Evolutionary conservation across 176 grass and related monocot species (phyloP).

Genomic region (Musa acuminata): DNA sequence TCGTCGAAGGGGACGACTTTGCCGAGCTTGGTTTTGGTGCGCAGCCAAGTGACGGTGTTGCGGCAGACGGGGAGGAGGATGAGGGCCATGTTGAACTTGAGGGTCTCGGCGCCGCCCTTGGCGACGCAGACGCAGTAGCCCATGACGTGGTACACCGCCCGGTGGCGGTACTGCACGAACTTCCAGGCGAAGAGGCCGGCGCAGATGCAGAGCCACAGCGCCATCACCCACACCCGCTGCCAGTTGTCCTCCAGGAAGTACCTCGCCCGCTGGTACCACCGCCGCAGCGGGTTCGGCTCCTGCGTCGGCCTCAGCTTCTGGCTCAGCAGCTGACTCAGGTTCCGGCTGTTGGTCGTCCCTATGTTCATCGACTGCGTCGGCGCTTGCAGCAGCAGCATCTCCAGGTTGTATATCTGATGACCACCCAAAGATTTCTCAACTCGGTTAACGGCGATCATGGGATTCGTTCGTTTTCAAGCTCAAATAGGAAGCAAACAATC

Average conservation of each 20-base stretch:
- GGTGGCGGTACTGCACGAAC: slow-evolving; percentile 32
- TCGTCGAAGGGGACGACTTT: slow-evolving; percentile 33
- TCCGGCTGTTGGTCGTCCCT: slow-evolving; percentile 25
- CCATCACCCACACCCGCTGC: slow-evolving; percentile 33
- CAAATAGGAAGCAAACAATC: neutral
- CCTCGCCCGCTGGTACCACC: slow-evolving; percentile 1
- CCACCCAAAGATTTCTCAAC: no score
- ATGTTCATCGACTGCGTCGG: slow-evolving; percentile 30
- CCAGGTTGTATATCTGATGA: slow-evolving; percentile 52
- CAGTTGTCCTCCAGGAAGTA: slow-evolving; percentile 36
- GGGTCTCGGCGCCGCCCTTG: slow-evolving; percentile 39
- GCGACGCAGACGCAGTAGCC: slow-evolving; percentile 33
- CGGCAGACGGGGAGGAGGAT: slow-evolving; percentile 39
- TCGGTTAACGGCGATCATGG: no score
- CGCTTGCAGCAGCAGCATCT: slow-evolving; percentile 65
- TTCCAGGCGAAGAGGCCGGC: slow-evolving; percentile 27
- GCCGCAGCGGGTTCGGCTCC: slow-evolving; percentile 19
- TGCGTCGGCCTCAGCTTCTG: slow-evolving; percentile 24
- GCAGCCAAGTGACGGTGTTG: slow-evolving; percentile 43
- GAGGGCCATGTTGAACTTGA: slow-evolving; percentile 47
- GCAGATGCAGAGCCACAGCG: slow-evolving; percentile 30
- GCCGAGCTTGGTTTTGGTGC: slow-evolving; percentile 25
- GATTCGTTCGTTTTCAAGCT: no score
- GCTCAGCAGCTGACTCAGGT: slow-evolving; percentile 23
- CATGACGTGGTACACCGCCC: slow-evolving; percentile 32